Percentiles rank a stretch among this genome's conserved stretches.
Conservation (phyloP, 176 grass and related monocot genomes). For the Triticum dicoccoides region DNA sequence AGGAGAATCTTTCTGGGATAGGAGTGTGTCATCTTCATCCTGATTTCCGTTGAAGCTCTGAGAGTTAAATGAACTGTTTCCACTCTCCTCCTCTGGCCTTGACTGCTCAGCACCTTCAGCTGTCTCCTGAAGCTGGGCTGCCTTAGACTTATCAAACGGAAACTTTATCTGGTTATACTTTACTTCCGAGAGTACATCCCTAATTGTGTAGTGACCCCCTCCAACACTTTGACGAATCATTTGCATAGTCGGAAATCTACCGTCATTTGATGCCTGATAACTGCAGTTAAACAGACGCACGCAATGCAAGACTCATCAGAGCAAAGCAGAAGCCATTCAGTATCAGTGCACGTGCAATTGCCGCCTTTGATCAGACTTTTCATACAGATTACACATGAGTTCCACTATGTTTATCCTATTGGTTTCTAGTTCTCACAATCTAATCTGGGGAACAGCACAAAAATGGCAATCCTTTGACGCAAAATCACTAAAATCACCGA, state of each 20-base stretch:
- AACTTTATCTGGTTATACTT: slow-evolving; percentile 42
- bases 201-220: slow-evolving; percentile 38
- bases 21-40: not conserved
- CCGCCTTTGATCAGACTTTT: not conserved
- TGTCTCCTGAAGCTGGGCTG: not conserved
- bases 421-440: not conserved
- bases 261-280: slow-evolving; percentile 58
- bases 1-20: slow-evolving; percentile 5
- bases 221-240: slow-evolving; percentile 36
- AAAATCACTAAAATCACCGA: not conserved
- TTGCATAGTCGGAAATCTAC: slow-evolving; percentile 36
- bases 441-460: not conserved
- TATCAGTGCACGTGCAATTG: not conserved
- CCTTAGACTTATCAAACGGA: slow-evolving; percentile 7
- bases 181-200: slow-evolving; percentile 62
- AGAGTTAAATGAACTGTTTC: not conserved
- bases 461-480: slow-evolving; percentile 12
- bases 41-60: not conserved
- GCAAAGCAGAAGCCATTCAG: not conserved
- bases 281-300: slow-evolving; percentile 48
- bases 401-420: not conserved
- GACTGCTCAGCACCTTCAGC: not conserved
- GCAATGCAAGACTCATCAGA: slow-evolving; percentile 11
- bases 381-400: not conserved
- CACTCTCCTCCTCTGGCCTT: slow-evolving; percentile 3